Conservation (phyloP, 768 basidiomycete species). For the Dentipellis sp. region DNA sequence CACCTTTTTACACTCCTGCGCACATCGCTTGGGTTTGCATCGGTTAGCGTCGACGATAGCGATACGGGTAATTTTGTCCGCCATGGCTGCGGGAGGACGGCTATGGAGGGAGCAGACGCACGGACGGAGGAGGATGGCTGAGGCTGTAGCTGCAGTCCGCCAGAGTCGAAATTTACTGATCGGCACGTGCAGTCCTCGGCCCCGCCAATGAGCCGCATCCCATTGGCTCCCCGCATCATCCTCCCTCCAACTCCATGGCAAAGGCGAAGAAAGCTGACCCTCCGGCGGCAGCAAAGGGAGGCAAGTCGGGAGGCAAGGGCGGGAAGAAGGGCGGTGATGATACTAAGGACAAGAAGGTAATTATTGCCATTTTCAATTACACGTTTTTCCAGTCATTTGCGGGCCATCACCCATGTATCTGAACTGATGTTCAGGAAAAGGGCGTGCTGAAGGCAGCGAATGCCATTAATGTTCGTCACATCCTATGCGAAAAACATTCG, state of each 20-base stretch:
- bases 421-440: constrained; percentile 32
- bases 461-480: constrained; percentile 79
- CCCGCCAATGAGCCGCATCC: constrained; percentile 1
- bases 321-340: constrained; percentile 10
- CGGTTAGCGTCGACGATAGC: constrained; percentile 88
- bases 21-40: constrained; percentile 95
- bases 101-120: neutral
- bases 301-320: constrained; percentile 2
- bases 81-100: constrained; percentile 34
- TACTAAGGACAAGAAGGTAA: constrained; percentile 30
- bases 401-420: neutral
- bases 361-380: constrained; percentile 22
- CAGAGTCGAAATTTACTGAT: neutral
- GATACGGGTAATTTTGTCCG: constrained; percentile 96
- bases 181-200: neutral
- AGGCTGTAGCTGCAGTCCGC: neutral
- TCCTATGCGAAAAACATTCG: constrained; percentile 82
- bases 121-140: neutral
- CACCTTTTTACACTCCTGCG: constrained; percentile 98
- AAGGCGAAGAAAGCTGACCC: constrained; percentile 29
- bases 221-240: constrained; percentile 5
- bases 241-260: constrained; percentile 6
- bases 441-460: constrained; percentile 67
- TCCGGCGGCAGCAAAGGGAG: neutral
- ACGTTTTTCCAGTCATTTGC: neutral